Evolutionary conservation across 1,139 yeast species (phyloP).

Genomic region (Nakaseomyces glabratus): DNA sequence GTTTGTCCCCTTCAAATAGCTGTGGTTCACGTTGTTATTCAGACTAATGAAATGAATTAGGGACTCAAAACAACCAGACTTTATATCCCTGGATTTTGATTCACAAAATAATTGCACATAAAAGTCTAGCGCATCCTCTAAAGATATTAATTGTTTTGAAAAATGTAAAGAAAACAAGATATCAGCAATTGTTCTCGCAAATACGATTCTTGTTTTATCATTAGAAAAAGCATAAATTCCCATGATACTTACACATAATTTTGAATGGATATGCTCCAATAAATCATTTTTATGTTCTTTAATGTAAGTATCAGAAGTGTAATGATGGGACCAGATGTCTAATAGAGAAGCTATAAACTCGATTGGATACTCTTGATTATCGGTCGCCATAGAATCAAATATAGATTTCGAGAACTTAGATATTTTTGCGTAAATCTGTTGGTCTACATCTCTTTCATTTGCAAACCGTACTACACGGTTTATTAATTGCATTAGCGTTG

Average conservation of each 20-base stretch:
- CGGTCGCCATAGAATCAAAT: constrained; percentile 18
- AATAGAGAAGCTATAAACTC: constrained; percentile 21
- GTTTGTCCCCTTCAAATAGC: constrained; percentile 21
- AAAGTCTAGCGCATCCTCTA: constrained; percentile 22
- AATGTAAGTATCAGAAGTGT: constrained; percentile 18
- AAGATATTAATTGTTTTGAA: constrained; percentile 13
- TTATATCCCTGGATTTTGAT: constrained; percentile 21
- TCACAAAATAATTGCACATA: constrained; percentile 28
- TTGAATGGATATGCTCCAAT: constrained; percentile 14
- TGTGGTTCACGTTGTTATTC: constrained; percentile 21
- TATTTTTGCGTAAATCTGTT: constrained; percentile 5
- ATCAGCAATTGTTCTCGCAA: constrained; percentile 32
- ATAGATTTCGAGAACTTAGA: constrained; percentile 21
- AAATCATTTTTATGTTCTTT: constrained; percentile 18
- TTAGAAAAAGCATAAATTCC: constrained; percentile 27
- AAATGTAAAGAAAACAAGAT: constrained; percentile 23
- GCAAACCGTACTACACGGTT: constrained; percentile 21
- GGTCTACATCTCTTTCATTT: constrained; percentile 7
- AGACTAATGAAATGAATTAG: constrained; percentile 30
- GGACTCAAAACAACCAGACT: constrained; percentile 32
- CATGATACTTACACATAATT: constrained; percentile 21
- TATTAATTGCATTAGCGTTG: constrained; percentile 21
- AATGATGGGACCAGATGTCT: constrained; percentile 20
- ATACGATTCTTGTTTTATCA: constrained; percentile 25
- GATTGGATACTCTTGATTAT: constrained; percentile 21